A percentile compares a stretch with the other conserved stretches of the same genome.
Evolutionary conservation across 2,329 filamentous ascomycete genomes (phyloP).

Genomic region (Colletotrichum sansevieriae): DNA sequence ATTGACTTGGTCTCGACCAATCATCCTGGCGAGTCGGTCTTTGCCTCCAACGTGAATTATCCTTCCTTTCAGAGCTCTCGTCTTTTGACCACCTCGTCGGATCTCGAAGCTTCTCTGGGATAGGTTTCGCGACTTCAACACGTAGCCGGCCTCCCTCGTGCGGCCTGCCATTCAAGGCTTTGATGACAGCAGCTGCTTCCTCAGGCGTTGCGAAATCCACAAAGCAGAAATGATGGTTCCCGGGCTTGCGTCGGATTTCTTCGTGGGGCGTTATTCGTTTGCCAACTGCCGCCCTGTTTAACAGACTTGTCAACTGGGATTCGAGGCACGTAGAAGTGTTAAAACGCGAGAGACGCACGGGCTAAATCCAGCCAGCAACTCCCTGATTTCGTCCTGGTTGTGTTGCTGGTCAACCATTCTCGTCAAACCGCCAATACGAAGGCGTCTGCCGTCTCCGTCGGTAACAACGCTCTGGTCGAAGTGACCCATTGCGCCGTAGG

Average conservation of each 20-base stretch:
- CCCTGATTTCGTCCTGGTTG: constrained; percentile 59
- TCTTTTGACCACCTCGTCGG: not conserved
- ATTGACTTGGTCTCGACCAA: not conserved
- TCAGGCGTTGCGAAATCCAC: constrained; percentile 71
- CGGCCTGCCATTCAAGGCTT: constrained; percentile 53
- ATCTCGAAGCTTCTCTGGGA: constrained; percentile 18
- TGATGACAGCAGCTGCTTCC: constrained; percentile 65
- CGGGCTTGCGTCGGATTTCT: constrained; percentile 63
- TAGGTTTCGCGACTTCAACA: not conserved
- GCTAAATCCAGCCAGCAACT: constrained; percentile 61
- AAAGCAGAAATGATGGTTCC: constrained; percentile 74
- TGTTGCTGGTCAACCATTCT: constrained; percentile 62
- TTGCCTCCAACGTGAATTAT: not conserved
- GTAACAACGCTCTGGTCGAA: constrained; percentile 48
- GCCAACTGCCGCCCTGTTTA: constrained; percentile 50
- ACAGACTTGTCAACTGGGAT: constrained; percentile 41
- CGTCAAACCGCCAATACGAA: constrained; percentile 65
- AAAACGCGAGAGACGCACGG: constrained; percentile 49
- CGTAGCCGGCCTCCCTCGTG: constrained; percentile 43
- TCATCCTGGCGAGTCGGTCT: not conserved
- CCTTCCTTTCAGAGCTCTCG: not conserved
- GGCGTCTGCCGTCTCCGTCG: constrained; percentile 52
- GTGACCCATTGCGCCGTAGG: constrained; percentile 48
- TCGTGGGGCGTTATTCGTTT: constrained; percentile 71
- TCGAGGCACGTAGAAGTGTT: not conserved